Percentiles rank a stretch among this genome's conserved stretches.
Evolutionary conservation across 2,329 filamentous ascomycete genomes (phyloP).

Genomic region (Alternaria panax): DNA sequence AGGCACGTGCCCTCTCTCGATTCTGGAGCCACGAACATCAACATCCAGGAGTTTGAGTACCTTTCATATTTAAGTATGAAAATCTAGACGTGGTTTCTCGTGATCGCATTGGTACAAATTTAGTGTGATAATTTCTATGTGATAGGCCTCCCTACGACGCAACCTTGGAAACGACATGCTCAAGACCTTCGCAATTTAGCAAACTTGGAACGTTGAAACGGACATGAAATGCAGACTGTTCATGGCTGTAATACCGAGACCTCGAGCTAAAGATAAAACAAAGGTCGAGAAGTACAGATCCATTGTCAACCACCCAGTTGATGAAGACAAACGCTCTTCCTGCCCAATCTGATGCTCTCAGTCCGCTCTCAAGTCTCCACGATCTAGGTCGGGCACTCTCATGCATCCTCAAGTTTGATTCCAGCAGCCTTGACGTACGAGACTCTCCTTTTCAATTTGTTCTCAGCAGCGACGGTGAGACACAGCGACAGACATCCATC

Average conservation of each 20-base stretch:
- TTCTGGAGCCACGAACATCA: background rate
- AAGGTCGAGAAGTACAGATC: background rate
- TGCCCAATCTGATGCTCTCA: background rate
- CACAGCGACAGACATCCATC: constrained; percentile 1
- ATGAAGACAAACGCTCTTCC: background rate
- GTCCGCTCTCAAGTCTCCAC: too few relatives aligned
- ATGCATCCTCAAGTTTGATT: constrained; percentile 1
- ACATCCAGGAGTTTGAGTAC: background rate
- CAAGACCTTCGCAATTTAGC: background rate
- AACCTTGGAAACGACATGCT: too few relatives aligned
- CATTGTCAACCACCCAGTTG: background rate
- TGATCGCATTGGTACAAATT: background rate
- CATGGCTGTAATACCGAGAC: too few relatives aligned
- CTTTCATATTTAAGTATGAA: background rate
- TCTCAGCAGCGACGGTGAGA: background rate
- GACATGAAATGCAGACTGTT: background rate
- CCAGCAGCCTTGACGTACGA: background rate
- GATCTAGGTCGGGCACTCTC: too few relatives aligned
- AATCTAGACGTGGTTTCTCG: background rate
- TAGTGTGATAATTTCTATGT: background rate
- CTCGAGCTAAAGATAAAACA: background rate
- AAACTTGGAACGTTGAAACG: background rate
- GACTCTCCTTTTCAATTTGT: background rate
- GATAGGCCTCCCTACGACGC: background rate
- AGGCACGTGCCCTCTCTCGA: constrained; percentile 18